Evolutionary conservation across 345 rosid species (phyloP), one percentile per base, ranked within the genome.

Genomic region (Syzygium grande): DNA sequence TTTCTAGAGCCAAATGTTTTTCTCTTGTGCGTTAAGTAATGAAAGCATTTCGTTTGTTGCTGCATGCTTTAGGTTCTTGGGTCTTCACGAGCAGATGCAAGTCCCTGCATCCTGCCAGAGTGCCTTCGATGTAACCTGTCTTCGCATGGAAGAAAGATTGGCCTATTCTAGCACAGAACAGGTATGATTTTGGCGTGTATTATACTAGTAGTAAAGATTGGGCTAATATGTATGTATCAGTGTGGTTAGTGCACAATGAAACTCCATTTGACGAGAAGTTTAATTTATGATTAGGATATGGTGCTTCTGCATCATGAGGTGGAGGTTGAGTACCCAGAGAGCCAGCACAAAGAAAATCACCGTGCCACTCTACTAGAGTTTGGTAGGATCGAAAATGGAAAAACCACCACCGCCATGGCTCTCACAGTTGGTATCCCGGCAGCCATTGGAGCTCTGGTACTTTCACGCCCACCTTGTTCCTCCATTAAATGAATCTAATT

Each of bases 401-500:
- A 91, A 90, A 92, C 88, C 79, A 92, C 92, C 16, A 92, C 97
- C 27, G 96, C 99, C 79, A 97, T 97, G 99, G 96, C 99, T 84
- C 92, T 95, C 52, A 96, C 99, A 1, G 99, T 97, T 6, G 99
- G 99, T 78, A 90, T 97, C 88, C 96, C 99, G 1, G 98, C 93
- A 46, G 99, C 98, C 61, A 93, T 94, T 88, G 99, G 96, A 90
- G 98, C 97, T 89, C 91, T 96, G 98, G 99, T 97, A 93, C 77
- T 80, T 88, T 27, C 54, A 38, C 51, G 25, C 27, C 84, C 86
- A 29, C 84, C 54, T 85, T 84, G 52, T 84, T 78, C 25, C 59
- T 58, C 84, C 77, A 52, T 14, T 46, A 54, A 13, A 78, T 51
- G 58, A 13, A 78, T 51, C 34, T 29, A 23, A 80, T 29, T 13